These are phyloP conservation scores for Tephrocybe rancida DNA, from an alignment of 768 basidiomycete species.

Conservation along the genomic window DNA sequence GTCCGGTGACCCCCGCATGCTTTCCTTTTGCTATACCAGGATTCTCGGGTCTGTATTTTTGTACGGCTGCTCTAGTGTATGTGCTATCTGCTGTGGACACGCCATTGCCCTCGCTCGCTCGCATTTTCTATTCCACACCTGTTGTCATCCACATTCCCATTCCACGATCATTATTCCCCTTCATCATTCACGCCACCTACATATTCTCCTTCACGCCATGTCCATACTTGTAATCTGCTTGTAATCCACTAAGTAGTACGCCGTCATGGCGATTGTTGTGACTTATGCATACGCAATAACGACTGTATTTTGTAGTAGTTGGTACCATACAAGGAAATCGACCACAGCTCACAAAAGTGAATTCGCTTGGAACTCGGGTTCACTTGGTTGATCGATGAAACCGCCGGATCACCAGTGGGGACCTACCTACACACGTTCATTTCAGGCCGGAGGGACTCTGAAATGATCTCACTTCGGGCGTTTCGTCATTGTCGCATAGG, in stretches of 20 bases:
- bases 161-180: conserved; percentile 11
- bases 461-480: background rate
- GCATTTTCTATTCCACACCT: background rate
- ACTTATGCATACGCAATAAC: background rate
- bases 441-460: background rate
- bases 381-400: background rate
- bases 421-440: background rate
- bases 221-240: conserved; percentile 6
- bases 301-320: conserved; percentile 5
- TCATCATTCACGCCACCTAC: background rate
- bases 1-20: conserved; percentile 3
- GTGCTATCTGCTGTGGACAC: conserved; percentile 4
- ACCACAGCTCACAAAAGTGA: too few relatives aligned
- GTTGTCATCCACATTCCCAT: background rate
- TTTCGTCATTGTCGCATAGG: background rate
- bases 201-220: conserved; percentile 3
- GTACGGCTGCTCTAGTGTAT: conserved; percentile 8
- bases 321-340: too few relatives aligned
- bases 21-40: conserved; percentile 2
- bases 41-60: conserved; percentile 11
- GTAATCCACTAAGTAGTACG: too few relatives aligned
- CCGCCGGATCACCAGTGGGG: conserved; percentile 3
- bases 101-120: background rate
- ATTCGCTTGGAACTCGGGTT: conserved; percentile 2
- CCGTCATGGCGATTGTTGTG: conserved; percentile 3